Evolutionary conservation across 106 monocot genomes (phyloP).

Genomic region (Dendrobium chrysotoxum): DNA sequence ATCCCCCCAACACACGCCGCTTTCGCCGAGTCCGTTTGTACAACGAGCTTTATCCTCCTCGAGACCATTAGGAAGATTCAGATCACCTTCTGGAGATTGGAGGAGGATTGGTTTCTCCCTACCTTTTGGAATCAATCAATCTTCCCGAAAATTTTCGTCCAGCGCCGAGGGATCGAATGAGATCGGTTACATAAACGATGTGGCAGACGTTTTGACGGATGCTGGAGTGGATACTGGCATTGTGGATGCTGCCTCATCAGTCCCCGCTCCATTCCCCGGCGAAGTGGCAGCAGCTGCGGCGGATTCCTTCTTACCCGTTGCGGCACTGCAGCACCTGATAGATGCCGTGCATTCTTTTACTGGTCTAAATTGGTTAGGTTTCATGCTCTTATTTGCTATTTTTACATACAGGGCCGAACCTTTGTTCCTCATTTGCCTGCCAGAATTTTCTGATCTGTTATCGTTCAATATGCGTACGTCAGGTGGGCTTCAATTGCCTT

Average conservation of each 20-base stretch:
- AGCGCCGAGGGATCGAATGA: slow-evolving; percentile 10
- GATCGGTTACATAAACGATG: not conserved
- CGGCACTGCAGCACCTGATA: slow-evolving; percentile 15
- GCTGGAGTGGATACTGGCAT: not conserved
- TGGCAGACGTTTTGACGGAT: slow-evolving; percentile 10
- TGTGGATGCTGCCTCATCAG: not conserved
- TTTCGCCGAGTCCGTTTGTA: not conserved
- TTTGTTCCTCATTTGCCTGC: not conserved
- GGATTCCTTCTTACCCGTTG: slow-evolving; percentile 9
- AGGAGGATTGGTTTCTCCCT: slow-evolving; percentile 18
- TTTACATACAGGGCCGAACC: not conserved
- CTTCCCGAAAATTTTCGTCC: slow-evolving; percentile 45
- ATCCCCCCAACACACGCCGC: slow-evolving; percentile 1
- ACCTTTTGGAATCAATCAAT: slow-evolving; percentile 29
- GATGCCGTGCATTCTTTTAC: slow-evolving; percentile 12
- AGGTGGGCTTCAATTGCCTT: slow-evolving; percentile 89
- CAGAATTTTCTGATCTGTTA: not conserved
- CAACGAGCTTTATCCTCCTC: not conserved
- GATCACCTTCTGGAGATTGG: not conserved
- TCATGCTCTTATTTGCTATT: not conserved
- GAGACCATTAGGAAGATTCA: not conserved
- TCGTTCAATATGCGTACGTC: not conserved
- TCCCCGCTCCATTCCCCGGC: slow-evolving; percentile 32
- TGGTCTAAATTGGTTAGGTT: slow-evolving; percentile 10
- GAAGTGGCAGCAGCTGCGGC: slow-evolving; percentile 21